Evolutionary conservation across 179 eudicot genomes (phyloP), one percentile per base, ranked within the genome.

Genomic region (Kewa caespitosa): DNA sequence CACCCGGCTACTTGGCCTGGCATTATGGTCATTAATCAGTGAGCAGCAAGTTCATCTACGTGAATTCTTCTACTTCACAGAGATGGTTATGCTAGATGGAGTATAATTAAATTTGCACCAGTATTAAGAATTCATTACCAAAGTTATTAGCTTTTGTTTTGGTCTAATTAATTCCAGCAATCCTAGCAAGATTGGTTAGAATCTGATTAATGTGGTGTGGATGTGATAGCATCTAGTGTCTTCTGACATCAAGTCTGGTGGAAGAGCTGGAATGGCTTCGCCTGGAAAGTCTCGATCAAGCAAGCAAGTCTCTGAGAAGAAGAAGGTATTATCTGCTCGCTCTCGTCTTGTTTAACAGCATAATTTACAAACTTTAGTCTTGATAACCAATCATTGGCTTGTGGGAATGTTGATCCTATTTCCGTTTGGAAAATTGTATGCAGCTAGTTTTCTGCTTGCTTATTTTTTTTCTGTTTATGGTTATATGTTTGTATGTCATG

Each of bases 261-360:
- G 88, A 81, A 87, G 92, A 78, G 77, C 77, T 33, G 48, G 83
- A 72, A 81, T 85, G 76, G 70, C 84, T 78, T 81, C 87, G 20
- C 76, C 90, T 33, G 85, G 84, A 75, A 87, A 77, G 79, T 76
- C 90, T 37, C 85, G 86, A 69, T 86, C 96, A 59, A 77, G 88
- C 74, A 92, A 89, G 79, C 87, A 87, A 83, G 81, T 76, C 76
- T 85, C 91, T 50, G 93, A 90, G 57, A 90, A 87, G 89, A 84
- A 85, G 78, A 87, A 81, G 89, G 81, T 78, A 65, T 76, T 84
- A 32, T 74, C 73, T 48, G 73, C 78, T 37, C 79, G 23, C 23
- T 18, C 37, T 17, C n/a, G 37, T 23, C 28, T 69, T 32, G 67
- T 37, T 41, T 59, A 42, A 17, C 62, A 7, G 30, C 41, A 48